phyloP scores from a whole-genome alignment of 495 filamentous ascomycete species.

The Penicillium flavigenum region DNA sequence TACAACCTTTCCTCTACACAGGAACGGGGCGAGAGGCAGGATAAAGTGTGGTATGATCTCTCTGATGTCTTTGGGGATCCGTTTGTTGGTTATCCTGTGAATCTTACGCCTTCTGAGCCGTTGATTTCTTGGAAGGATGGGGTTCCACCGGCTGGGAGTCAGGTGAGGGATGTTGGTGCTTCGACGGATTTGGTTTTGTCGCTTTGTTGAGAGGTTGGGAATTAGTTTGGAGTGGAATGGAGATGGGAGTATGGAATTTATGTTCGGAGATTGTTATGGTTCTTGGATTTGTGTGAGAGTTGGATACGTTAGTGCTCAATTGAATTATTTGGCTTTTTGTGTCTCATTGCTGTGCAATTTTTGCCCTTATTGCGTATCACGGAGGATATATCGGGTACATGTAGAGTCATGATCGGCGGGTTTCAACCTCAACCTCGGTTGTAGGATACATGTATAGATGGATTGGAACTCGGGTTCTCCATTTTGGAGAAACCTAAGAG shows the following conservation, averaged over 20 bases:
- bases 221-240: background rate
- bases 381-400: background rate
- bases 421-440: conserved; percentile 1
- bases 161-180: conserved; percentile 40
- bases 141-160: conserved; percentile 49
- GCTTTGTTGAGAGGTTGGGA: conserved; percentile 27
- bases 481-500: background rate
- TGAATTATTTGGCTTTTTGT: background rate
- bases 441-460: background rate
- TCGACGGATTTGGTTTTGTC: conserved; percentile 37
- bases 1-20: conserved; percentile 48
- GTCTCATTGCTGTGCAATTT: background rate
- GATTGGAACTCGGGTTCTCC: background rate
- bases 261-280: background rate
- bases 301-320: background rate
- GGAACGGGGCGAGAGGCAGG: background rate
- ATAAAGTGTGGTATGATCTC: conserved; percentile 57
- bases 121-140: conserved; percentile 50
- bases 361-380: too few relatives aligned
- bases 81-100: conserved; percentile 48
- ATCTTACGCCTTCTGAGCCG: conserved; percentile 39
- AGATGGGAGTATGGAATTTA: background rate
- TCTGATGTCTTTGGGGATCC: conserved; percentile 58
- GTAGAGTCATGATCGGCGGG: conserved; percentile 7
- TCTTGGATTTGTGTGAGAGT: background rate